Evolutionary conservation across 2,329 filamentous ascomycete genomes (phyloP).

Genomic region (Paramyrothecium sp.): DNA sequence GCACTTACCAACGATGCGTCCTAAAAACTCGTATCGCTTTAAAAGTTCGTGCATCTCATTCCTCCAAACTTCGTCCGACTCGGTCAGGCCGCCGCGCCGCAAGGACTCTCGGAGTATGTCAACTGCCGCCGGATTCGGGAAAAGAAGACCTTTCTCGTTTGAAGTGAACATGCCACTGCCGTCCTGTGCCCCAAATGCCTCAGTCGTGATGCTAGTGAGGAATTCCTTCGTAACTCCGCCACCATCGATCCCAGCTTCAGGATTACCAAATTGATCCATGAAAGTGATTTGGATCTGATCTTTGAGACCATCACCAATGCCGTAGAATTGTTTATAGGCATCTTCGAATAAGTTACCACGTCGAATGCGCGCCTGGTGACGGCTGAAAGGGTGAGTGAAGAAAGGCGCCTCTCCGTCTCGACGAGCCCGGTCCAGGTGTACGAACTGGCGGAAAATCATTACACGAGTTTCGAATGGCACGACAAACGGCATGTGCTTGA

Average conservation of each 20-base stretch:
- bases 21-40: slow-evolving; percentile 83
- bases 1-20: slow-evolving; percentile 92
- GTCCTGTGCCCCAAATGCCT: slow-evolving; percentile 69
- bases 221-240: slow-evolving; percentile 98
- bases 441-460: slow-evolving; percentile 89
- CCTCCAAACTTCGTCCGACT: slow-evolving; percentile 56
- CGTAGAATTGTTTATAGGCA: slow-evolving; percentile 80
- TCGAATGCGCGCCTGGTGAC: slow-evolving; percentile 76
- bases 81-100: slow-evolving; percentile 46
- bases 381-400: slow-evolving; percentile 36
- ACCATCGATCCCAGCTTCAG: slow-evolving; percentile 93
- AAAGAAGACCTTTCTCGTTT: slow-evolving; percentile 83
- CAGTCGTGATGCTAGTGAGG: slow-evolving; percentile 79
- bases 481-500: slow-evolving; percentile 95
- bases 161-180: slow-evolving; percentile 67
- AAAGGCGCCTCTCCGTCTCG: slow-evolving; percentile 16
- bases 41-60: slow-evolving; percentile 60
- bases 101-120: slow-evolving; percentile 66
- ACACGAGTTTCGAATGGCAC: slow-evolving; percentile 92
- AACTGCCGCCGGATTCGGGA: slow-evolving; percentile 78
- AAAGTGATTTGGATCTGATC: slow-evolving; percentile 97
- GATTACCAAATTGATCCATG: slow-evolving; percentile 81
- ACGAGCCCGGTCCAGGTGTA: slow-evolving; percentile 62
- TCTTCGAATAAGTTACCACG: slow-evolving; percentile 81
- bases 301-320: slow-evolving; percentile 78